Conservation (phyloP, 2,329 filamentous ascomycete species). For the Fusarium begoniae region DNA sequence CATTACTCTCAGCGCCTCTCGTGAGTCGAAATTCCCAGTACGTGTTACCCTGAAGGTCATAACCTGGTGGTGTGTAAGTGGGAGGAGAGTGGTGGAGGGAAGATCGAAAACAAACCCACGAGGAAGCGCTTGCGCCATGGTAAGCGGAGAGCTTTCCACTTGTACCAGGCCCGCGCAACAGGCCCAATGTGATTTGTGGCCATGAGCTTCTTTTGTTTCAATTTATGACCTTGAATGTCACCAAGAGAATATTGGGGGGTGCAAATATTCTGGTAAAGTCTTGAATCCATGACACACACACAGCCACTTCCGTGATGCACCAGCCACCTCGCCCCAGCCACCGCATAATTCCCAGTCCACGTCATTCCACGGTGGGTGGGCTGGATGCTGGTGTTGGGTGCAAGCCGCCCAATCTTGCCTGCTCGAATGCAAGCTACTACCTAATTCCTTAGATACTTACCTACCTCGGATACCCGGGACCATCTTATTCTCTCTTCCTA, state of each 20-base stretch:
- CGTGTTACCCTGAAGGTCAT: slow-evolving; percentile 72
- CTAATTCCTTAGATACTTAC: slow-evolving; percentile 12
- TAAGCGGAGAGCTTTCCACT: slow-evolving; percentile 69
- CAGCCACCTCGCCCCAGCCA: slow-evolving; percentile 34
- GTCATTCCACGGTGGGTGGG: slow-evolving; percentile 34
- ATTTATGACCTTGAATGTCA: slow-evolving; percentile 7
- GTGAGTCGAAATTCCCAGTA: slow-evolving; percentile 73
- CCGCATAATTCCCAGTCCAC: slow-evolving; percentile 32
- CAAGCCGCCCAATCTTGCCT: slow-evolving; percentile 29
- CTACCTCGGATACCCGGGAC: slow-evolving; percentile 30
- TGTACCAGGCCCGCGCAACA: slow-evolving; percentile 60
- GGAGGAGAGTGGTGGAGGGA: background rate
- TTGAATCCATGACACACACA: slow-evolving; percentile 10
- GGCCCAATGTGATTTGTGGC: slow-evolving; percentile 50
- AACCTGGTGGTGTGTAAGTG: slow-evolving; percentile 55
- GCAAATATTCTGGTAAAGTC: slow-evolving; percentile 28
- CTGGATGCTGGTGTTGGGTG: slow-evolving; percentile 3
- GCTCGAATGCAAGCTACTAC: background rate
- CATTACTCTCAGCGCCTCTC: slow-evolving; percentile 48
- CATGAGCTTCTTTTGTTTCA: slow-evolving; percentile 41
- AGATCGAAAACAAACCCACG: slow-evolving; percentile 57
- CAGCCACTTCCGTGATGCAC: slow-evolving; percentile 19
- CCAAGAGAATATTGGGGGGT: slow-evolving; percentile 14
- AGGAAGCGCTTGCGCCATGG: slow-evolving; percentile 73
- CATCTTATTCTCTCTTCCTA: slow-evolving; percentile 1